phyloP scores from a whole-genome alignment of 2,329 filamentous ascomycete genomes.

The Triangularia verruculosa region DNA sequence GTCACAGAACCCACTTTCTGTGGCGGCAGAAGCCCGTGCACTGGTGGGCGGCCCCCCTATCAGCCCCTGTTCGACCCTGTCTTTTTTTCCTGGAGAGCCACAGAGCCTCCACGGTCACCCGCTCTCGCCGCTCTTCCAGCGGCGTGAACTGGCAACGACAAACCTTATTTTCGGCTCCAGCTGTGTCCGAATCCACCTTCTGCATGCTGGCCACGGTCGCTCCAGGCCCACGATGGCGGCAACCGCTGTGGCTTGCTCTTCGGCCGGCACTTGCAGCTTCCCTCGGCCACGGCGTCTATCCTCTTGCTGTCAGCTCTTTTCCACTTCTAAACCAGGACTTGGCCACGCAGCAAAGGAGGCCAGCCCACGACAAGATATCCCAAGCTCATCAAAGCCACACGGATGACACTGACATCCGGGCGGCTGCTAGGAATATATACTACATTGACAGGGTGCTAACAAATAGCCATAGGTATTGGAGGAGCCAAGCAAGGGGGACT shows the following conservation, averaged over 20 bases:
- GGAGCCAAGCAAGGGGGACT: constrained; percentile 9
- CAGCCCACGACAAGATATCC: not conserved
- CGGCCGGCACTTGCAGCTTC: not conserved
- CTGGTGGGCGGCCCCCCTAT: not conserved
- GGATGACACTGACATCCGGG: constrained; percentile 11
- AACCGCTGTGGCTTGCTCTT: not conserved
- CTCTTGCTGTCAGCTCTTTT: not conserved
- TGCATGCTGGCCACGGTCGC: not conserved
- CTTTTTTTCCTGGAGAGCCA: not conserved
- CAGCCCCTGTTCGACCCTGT: not conserved
- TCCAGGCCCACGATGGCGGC: constrained; percentile 5
- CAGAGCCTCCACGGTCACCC: not conserved
- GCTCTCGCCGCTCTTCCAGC: not conserved
- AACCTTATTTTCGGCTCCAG: constrained; percentile 39
- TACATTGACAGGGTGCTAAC: not conserved
- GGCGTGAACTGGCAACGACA: constrained; percentile 19
- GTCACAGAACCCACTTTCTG: constrained; percentile 22
- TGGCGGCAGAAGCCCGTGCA: constrained; percentile 18
- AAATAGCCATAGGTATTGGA: not conserved
- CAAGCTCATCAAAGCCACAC: not conserved
- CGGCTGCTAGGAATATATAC: constrained; percentile 6
- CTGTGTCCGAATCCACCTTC: constrained; percentile 24
- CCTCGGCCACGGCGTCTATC: not conserved
- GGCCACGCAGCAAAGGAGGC: not conserved
- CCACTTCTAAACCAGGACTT: not conserved